Conservation (phyloP, 441 rosid species). For the Eutrema salsugineum region DNA sequence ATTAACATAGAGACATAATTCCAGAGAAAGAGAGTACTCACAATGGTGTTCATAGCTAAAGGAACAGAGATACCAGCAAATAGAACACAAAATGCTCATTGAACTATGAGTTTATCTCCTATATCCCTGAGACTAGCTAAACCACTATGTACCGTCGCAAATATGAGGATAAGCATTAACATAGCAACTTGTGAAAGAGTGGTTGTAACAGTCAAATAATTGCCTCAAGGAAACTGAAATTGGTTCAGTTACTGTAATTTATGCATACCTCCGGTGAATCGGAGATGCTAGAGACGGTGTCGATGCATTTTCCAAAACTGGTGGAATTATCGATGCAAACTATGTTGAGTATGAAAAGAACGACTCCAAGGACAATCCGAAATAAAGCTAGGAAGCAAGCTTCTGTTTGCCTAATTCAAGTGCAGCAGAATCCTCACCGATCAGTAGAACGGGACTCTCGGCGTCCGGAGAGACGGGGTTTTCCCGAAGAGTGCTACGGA, state of each 20-base stretch:
- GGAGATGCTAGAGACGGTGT: slow-evolving; percentile 57
- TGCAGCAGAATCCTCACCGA: slow-evolving; percentile 79
- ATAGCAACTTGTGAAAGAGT: too few species aligned
- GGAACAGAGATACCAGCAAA: slow-evolving; percentile 91
- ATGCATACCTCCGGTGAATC: slow-evolving; percentile 60
- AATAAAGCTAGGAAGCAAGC: slow-evolving; percentile 69
- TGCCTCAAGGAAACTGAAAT: too few species aligned
- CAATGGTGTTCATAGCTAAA: slow-evolving; percentile 78
- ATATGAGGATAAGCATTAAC: too few species aligned
- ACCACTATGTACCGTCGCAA: too few species aligned
- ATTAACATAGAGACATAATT: background rate
- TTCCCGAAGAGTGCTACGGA: too few species aligned
- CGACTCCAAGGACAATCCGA: slow-evolving; percentile 64
- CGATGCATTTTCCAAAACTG: slow-evolving; percentile 65
- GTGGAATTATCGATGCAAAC: slow-evolving; percentile 78
- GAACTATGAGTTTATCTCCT: slow-evolving; percentile 81
- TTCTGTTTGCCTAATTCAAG: slow-evolving; percentile 65
- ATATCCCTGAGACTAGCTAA: slow-evolving; percentile 80
- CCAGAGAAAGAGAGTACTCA: slow-evolving; percentile 35
- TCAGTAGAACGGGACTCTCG: slow-evolving; percentile 24
- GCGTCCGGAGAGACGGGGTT: slow-evolving; percentile 20
- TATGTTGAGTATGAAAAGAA: slow-evolving; percentile 55
- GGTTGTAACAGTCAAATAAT: background rate
- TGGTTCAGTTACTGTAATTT: background rate
- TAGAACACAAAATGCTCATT: slow-evolving; percentile 72